Percentiles rank a stretch among this genome's conserved stretches.
Evolutionary conservation across 2,329 filamentous ascomycete species (phyloP).

Genomic region (Sphaerulina vaccinii): DNA sequence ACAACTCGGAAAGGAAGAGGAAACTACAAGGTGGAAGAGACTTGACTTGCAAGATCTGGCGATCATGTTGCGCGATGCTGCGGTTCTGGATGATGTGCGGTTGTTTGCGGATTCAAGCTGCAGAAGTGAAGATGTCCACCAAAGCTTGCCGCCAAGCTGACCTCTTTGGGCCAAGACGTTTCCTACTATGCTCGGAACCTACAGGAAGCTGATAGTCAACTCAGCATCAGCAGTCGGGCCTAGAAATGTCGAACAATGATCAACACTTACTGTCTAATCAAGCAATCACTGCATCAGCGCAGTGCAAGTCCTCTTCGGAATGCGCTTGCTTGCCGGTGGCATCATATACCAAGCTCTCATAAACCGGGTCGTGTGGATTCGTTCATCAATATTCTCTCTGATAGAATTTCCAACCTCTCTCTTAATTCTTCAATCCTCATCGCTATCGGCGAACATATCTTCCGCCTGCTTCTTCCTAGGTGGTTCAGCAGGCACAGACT

Average conservation of each 20-base stretch:
- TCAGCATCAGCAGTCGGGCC: background rate
- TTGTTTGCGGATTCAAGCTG: constrained; percentile 1
- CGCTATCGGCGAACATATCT: constrained; percentile 84
- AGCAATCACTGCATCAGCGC: too few relatives aligned
- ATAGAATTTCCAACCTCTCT: too few relatives aligned
- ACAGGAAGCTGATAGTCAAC: background rate
- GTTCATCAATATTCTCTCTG: too few relatives aligned
- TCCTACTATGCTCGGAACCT: background rate
- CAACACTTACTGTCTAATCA: too few relatives aligned
- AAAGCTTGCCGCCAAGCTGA: background rate
- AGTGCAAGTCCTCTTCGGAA: too few relatives aligned
- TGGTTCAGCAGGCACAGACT: constrained; percentile 16
- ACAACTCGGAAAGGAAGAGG: background rate
- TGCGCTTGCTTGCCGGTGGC: too few relatives aligned
- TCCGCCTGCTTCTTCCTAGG: constrained; percentile 71
- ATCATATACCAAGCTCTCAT: too few relatives aligned
- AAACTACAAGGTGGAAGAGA: background rate
- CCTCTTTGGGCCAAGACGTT: background rate
- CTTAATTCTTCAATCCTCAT: constrained; percentile 44
- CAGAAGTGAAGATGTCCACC: background rate
- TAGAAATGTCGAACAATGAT: too few relatives aligned
- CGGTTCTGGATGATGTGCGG: background rate
- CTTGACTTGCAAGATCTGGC: constrained; percentile 8
- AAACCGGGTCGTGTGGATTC: too few relatives aligned
- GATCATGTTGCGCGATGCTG: constrained; percentile 1